These are phyloP conservation scores for Westerdykella aurantiaca DNA, from an alignment of 2,329 filamentous ascomycete genomes.

Conservation along the genomic window DNA sequence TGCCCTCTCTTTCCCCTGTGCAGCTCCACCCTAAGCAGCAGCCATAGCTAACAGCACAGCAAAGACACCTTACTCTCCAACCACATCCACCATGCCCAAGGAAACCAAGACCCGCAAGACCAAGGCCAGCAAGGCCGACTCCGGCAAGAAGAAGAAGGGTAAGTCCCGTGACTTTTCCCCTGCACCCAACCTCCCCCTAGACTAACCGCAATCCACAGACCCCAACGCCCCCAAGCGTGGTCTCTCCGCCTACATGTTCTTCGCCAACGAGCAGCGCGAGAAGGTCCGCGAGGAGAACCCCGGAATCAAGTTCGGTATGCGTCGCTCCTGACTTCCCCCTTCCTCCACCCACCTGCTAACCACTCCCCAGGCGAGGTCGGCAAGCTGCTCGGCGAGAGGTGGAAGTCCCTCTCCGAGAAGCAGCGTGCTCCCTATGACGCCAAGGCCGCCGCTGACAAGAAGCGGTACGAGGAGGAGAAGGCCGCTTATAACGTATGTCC, in stretches of 20 bases:
- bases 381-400: slow-evolving; percentile 96
- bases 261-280: slow-evolving; percentile 98
- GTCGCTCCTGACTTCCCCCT: slow-evolving; percentile 1
- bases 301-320: slow-evolving; percentile 86
- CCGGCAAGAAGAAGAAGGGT: slow-evolving; percentile 70
- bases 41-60: no score
- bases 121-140: slow-evolving; percentile 50
- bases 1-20: slow-evolving; percentile 2
- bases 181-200: neutral
- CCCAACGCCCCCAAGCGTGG: slow-evolving; percentile 98
- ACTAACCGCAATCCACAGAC: slow-evolving; percentile 50
- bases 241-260: slow-evolving; percentile 99
- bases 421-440: slow-evolving; percentile 91
- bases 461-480: slow-evolving; percentile 99
- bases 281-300: slow-evolving; percentile 98
- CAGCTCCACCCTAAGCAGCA: neutral
- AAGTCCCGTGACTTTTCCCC: slow-evolving; percentile 10
- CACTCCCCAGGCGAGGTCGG: slow-evolving; percentile 71
- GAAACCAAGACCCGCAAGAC: slow-evolving; percentile 57
- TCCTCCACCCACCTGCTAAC: neutral
- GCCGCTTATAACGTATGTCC: slow-evolving; percentile 55
- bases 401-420: slow-evolving; percentile 94
- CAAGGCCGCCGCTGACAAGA: slow-evolving; percentile 96
- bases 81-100: slow-evolving; percentile 57
- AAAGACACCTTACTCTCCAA: no score